Evolutionary conservation across 2,329 filamentous ascomycete genomes (phyloP), one percentile per base, ranked within the genome.

Genomic region (Coniochaeta pulveracea): DNA sequence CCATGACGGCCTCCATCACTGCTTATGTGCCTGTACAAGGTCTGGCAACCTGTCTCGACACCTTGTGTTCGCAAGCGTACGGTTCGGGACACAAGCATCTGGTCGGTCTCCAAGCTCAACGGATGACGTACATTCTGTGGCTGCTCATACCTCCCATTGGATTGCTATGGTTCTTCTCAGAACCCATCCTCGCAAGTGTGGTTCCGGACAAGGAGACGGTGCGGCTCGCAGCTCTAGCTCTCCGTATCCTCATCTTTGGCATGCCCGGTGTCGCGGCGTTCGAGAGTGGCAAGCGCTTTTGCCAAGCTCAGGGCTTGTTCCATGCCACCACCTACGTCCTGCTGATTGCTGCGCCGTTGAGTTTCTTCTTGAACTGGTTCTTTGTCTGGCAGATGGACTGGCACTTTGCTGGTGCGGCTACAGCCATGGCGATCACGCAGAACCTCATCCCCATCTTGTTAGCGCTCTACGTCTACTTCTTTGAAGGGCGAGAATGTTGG

Each of bases 241-340:
- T 86, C 19, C 74, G 72, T 35, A 59, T 88, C 33, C 61, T 83
- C 5, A 64, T 82, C 10, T 42, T 76, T 6, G 82, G 82, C 19
- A 73, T 80, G 12, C 82, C 82, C 1, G 81, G 78, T 2, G 85
- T 81, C 49, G 79, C 79, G 8, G 68, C 66, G 6, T 86, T 86
- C 46, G 82, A 86, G 52, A 69, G 67, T 42, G 76, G 72, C 3
- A 88, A 88, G 51, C 72, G 82, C 35, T 88, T 79, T 47, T 69
- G 85, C 3, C 81, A 86, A 54, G 79, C 82, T 0, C 82, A 88
- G 52, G 82, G 82, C 6, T 58, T 84, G 6, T 86, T 86, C 53
- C 72, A 67, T 12, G 78, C 80, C 1, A 81, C 76, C 1, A 56
- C 52, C 1, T 57, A 56, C 23, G 48, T 54, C 9, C 42, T 64